Conservation (phyloP, 1,284 basidiomycete species). For the Cryptococcus sp. region DNA sequence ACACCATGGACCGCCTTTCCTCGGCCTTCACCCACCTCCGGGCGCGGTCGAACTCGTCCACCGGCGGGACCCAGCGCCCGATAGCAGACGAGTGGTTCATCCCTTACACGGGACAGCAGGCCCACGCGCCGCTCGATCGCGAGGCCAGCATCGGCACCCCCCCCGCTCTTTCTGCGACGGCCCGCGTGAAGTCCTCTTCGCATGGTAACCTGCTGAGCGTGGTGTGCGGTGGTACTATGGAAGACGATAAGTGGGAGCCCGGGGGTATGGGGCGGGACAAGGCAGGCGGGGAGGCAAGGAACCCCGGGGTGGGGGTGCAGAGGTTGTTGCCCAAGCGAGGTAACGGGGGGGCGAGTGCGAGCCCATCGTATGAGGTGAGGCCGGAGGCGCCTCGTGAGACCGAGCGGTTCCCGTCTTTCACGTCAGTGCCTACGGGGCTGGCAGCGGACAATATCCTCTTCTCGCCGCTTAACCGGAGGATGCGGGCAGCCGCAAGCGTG, state of each 20-base stretch:
- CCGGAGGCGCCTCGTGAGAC: neutral
- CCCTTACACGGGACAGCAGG: constrained; percentile 18
- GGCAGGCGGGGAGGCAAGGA: neutral
- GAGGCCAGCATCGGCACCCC: constrained; percentile 17
- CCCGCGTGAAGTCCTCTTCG: constrained; percentile 3
- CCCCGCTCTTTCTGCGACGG: constrained; percentile 1
- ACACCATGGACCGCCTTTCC: constrained; percentile 2
- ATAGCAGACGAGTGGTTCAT: constrained; percentile 31
- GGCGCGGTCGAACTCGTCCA: neutral
- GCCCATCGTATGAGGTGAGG: neutral
- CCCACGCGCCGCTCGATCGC: neutral
- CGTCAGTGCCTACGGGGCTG: constrained; percentile 40
- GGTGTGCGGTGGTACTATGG: constrained; percentile 8
- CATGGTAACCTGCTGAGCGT: constrained; percentile 14
- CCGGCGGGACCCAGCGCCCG: neutral
- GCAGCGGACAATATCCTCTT: constrained; percentile 38
- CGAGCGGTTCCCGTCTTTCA: constrained; percentile 25
- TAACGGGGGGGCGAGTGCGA: neutral
- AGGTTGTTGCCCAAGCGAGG: neutral
- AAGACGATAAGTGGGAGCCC: neutral
- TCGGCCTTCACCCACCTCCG: neutral
- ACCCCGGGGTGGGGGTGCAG: constrained; percentile 2
- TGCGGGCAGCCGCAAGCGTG: constrained; percentile 10
- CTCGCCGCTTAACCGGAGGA: constrained; percentile 35
- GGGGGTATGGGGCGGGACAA: neutral